Percentiles rank a stretch among this genome's conserved stretches.
Conservation (phyloP, 805 yeast species). For the Lipomyces japonicus region DNA sequence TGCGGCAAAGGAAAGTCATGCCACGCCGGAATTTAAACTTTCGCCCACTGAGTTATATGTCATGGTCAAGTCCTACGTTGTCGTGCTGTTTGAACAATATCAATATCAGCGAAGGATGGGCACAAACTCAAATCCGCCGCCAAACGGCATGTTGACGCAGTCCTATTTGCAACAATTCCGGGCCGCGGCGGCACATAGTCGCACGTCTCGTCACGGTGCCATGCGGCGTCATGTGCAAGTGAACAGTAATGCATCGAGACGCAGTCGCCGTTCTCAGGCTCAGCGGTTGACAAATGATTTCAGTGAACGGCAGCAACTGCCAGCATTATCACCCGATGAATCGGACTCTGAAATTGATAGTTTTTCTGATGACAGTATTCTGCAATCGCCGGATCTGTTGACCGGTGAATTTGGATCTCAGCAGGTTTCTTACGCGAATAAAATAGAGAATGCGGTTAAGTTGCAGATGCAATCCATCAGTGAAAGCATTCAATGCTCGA, state of each 20-base stretch:
- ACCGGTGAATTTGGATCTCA: background rate
- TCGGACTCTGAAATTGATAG: conserved; percentile 25
- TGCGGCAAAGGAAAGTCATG: background rate
- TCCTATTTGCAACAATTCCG: conserved; percentile 14
- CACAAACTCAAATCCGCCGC: conserved; percentile 16
- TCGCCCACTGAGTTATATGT: conserved; percentile 6
- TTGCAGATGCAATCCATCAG: conserved; percentile 8
- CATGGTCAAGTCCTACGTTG: conserved; percentile 11
- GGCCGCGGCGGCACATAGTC: conserved; percentile 13
- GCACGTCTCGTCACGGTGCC: background rate
- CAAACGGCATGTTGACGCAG: conserved; percentile 14
- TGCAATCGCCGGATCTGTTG: background rate
- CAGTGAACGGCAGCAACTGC: conserved; percentile 11
- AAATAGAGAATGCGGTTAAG: conserved; percentile 10
- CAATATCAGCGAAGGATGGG: conserved; percentile 19
- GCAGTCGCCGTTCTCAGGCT: background rate
- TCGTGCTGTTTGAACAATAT: conserved; percentile 17
- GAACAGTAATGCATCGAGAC: background rate
- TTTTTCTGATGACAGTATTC: conserved; percentile 20
- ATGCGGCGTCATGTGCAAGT: background rate
- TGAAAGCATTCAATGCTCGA: conserved; percentile 17
- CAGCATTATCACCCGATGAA: conserved; percentile 19
- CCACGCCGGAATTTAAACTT: background rate
- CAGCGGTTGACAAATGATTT: conserved; percentile 2
- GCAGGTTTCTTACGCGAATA: background rate